Evolutionary conservation across 2,329 filamentous ascomycete species (phyloP).

Genomic region (Emydomyces testavorans): DNA sequence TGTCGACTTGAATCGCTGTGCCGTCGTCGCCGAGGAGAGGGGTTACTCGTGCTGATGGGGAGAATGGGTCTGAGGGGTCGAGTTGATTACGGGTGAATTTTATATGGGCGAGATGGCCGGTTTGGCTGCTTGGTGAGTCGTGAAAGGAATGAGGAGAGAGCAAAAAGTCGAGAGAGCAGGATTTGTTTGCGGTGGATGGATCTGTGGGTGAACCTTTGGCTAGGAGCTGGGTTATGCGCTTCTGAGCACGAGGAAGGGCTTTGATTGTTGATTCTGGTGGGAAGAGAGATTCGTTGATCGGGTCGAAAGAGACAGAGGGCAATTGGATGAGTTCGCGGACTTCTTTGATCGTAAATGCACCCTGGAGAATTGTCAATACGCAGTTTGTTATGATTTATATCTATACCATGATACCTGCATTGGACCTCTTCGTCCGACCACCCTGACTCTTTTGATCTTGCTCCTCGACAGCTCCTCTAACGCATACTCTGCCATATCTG

Average conservation of each 20-base stretch:
- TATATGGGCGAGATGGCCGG: slow-evolving; percentile 49
- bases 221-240: slow-evolving; percentile 69
- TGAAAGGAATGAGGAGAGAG: slow-evolving; percentile 64
- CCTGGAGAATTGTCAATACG: slow-evolving; percentile 40
- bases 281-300: slow-evolving; percentile 54
- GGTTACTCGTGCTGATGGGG: slow-evolving; percentile 37
- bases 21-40: slow-evolving; percentile 23
- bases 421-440: slow-evolving; percentile 82
- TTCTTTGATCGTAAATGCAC: slow-evolving; percentile 92
- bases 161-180: slow-evolving; percentile 78
- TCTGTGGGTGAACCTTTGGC: slow-evolving; percentile 56
- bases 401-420: slow-evolving; percentile 51
- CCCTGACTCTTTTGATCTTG: slow-evolving; percentile 63
- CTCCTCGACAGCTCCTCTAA: slow-evolving; percentile 61
- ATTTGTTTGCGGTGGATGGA: slow-evolving; percentile 44
- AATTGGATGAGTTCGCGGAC: slow-evolving; percentile 76
- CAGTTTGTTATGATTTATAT: background rate
- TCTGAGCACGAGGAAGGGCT: slow-evolving; percentile 61
- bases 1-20: slow-evolving; percentile 25
- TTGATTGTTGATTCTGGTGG: slow-evolving; percentile 50
- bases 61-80: slow-evolving; percentile 42
- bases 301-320: slow-evolving; percentile 57
- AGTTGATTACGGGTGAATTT: slow-evolving; percentile 50
- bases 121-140: slow-evolving; percentile 33
- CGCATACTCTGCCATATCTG: slow-evolving; percentile 81